These are phyloP conservation scores for Peniophora sp. DNA, from an alignment of 1,284 basidiomycete genomes.

Conservation along the genomic window DNA sequence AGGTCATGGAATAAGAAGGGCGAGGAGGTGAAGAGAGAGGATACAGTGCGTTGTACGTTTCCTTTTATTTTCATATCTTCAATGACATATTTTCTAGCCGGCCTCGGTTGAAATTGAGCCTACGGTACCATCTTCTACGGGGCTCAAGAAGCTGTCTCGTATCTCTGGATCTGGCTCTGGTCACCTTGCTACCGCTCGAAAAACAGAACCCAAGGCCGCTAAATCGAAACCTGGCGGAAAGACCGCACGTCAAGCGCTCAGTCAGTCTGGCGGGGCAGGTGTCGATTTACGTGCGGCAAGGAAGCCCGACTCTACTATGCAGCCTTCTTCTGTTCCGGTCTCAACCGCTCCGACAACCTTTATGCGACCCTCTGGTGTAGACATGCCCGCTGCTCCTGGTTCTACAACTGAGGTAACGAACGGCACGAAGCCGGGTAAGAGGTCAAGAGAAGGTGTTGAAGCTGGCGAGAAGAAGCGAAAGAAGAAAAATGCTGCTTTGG, in stretches of 20 bases:
- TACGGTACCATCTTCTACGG: neutral
- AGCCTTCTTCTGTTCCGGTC: neutral
- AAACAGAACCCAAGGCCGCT: neutral
- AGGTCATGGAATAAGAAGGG: neutral
- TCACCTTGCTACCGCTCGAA: neutral
- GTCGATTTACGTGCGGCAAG: neutral
- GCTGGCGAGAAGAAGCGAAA: neutral
- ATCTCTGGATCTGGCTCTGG: conserved; percentile 11
- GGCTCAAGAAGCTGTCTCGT: neutral
- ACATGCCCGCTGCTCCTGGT: neutral
- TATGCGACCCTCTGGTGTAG: neutral
- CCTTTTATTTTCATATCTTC: neutral
- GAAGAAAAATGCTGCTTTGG: conserved; percentile 1
- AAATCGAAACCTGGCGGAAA: conserved; percentile 15
- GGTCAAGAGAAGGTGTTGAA: conserved; percentile 23
- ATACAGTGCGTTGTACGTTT: neutral
- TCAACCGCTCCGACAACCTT: neutral
- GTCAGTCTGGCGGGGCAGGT: neutral
- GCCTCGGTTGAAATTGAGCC: neutral
- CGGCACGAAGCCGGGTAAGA: conserved; percentile 6
- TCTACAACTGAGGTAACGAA: neutral
- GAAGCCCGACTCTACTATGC: neutral
- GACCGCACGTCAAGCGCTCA: conserved; percentile 24
- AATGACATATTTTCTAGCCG: neutral
- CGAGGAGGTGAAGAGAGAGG: neutral